A percentile compares a stretch with the other conserved stretches of the same genome.
Conservation (phyloP, 116 monocot genomes). For the Trichopus zeylanicus region DNA sequence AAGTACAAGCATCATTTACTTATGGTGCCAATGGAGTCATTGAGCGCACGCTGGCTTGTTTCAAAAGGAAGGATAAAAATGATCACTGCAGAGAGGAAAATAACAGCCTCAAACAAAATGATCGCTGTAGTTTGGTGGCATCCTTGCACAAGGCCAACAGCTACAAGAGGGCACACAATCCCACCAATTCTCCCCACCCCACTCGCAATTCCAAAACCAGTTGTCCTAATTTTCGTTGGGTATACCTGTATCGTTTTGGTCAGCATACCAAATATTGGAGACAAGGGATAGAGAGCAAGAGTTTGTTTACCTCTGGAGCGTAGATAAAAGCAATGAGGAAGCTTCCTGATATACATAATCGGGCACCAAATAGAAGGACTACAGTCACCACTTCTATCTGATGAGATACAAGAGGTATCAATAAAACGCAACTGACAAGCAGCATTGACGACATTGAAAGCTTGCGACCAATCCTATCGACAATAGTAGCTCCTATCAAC, state of each 20-base stretch:
- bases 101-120: slow-evolving; percentile 52
- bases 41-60: no score
- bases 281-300: no score
- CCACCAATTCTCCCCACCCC: slow-evolving; percentile 77
- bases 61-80: no score
- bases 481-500: no score
- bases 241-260: slow-evolving; percentile 70
- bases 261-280: no score
- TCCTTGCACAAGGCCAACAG: slow-evolving; percentile 60
- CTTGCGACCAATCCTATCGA: no score
- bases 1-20: no score
- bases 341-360: slow-evolving; percentile 69
- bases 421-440: no score
- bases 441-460: no score
- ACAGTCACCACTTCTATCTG: no score
- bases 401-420: no score
- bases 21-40: no score
- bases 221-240: slow-evolving; percentile 68
- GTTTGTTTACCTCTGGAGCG: slow-evolving; percentile 98
- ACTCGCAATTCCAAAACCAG: slow-evolving; percentile 67
- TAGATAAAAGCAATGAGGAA: slow-evolving; percentile 69
- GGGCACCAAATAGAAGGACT: slow-evolving; percentile 66
- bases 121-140: slow-evolving; percentile 62
- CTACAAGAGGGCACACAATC: slow-evolving; percentile 74
- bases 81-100: slow-evolving; percentile 48